Base-by-base conservation (phyloP, 805 yeast genomes). In the Saccharomycopsis lassenensis region DNA sequence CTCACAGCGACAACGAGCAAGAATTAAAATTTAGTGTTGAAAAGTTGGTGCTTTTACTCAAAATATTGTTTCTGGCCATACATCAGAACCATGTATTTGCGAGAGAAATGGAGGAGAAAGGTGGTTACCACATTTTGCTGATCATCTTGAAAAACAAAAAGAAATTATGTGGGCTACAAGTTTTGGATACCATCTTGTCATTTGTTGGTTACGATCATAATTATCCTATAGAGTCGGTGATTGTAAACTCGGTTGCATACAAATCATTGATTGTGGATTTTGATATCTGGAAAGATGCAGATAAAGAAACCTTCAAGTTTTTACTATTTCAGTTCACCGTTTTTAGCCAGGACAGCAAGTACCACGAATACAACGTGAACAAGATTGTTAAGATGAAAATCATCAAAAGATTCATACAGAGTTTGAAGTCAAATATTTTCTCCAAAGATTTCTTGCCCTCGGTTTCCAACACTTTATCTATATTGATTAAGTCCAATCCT, bases 101-200 rank as follows among this genome's bases (percentile, higher is more conserved):
- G 20, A 65, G 67, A 32, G 84, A 77, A 41, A 69, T 78, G 49
- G 83, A 76, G 45, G 59, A 65, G 12, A 58, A 61, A 3, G 69
- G 67, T 44, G 86, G 86, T 1, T 80, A 73, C 47, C 72, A 71
- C 18, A 62, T 77, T 2, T 49, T 80, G 1, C 65, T 70, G 0
- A 65, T 77, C 0, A 48, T 80, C 6, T 47, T 78, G 19, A 68
- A 65, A 74, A 71, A 48, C 43, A 49, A 48, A 4, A 44, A 47
- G 35, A 54, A 37, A 36, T 52, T 33, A 43, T 46, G 68, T 3
- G 48, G 56, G 4, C 44, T 69, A n/a, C 63, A 62, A 14, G 55
- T 75, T 2, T 48, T 79, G 10, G 69, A 69, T 35, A 37, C 64
- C 2, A 55, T 80, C 15, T 50, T 78, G 5, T 57, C 52, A 4